A percentile compares a stretch with the other conserved stretches of the same genome.
Evolutionary conservation across 2,329 filamentous ascomycete genomes (phyloP).

Genomic region (Diaporthe destruens): DNA sequence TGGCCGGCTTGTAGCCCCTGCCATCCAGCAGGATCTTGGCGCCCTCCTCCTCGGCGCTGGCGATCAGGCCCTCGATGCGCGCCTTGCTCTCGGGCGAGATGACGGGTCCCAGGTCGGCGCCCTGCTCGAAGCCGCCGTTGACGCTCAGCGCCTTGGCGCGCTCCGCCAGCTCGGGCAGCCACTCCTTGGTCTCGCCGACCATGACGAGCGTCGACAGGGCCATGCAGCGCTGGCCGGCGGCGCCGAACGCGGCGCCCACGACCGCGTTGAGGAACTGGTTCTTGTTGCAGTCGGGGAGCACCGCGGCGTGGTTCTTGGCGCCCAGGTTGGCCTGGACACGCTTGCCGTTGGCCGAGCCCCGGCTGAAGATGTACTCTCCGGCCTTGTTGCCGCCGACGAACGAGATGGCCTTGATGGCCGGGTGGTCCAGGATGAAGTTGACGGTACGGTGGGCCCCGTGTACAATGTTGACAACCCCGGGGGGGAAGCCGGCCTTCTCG

Average conservation of each 20-base stretch:
- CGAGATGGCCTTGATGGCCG: constrained; percentile 85
- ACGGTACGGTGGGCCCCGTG: constrained; percentile 86
- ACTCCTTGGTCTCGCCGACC: constrained; percentile 87
- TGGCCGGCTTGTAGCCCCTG: constrained; percentile 77
- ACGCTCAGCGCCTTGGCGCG: constrained; percentile 79
- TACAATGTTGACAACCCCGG: constrained; percentile 85
- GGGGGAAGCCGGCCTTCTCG: constrained; percentile 83
- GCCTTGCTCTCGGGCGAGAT: constrained; percentile 84
- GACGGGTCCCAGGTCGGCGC: constrained; percentile 84
- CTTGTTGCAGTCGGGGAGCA: constrained; percentile 90
- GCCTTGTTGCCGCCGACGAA: constrained; percentile 92
- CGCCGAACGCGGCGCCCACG: constrained; percentile 85
- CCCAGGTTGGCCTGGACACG: constrained; percentile 89
- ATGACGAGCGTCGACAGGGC: constrained; percentile 85
- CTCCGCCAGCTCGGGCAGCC: constrained; percentile 83
- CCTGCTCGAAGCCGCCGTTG: constrained; percentile 84
- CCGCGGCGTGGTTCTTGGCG: constrained; percentile 89
- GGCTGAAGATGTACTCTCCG: constrained; percentile 86
- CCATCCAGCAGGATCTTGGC: constrained; percentile 87
- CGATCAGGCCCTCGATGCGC: constrained; percentile 82
- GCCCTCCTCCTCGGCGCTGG: constrained; percentile 82
- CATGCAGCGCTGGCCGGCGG: constrained; percentile 89
- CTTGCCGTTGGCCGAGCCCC: constrained; percentile 87
- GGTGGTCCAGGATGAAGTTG: constrained; percentile 88
- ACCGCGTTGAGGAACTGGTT: constrained; percentile 90